These are phyloP conservation scores for Candida yuanshanica DNA, from an alignment of 805 yeast genomes.

Conservation along the genomic window DNA sequence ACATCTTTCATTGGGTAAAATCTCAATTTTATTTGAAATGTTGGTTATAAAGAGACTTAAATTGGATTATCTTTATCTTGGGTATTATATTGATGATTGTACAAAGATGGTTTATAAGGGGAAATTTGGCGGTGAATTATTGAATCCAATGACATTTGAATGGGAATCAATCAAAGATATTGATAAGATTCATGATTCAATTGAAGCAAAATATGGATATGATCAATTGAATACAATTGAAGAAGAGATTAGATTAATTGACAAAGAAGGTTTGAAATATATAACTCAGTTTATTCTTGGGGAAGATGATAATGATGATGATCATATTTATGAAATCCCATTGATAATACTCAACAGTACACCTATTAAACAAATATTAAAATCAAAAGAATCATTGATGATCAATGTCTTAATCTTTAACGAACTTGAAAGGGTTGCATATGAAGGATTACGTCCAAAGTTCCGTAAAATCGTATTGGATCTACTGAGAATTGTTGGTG, in stretches of 20 bases:
- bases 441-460: not conserved
- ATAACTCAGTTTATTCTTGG: not conserved
- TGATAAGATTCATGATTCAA: not conserved
- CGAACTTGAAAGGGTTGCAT: not conserved
- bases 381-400: not conserved
- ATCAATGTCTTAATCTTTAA: not conserved
- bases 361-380: not conserved
- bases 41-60: conserved; percentile 43
- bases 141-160: conserved; percentile 40
- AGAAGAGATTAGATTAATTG: not conserved
- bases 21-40: conserved; percentile 70
- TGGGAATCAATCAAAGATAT: conserved; percentile 1
- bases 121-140: conserved; percentile 68
- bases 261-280: not conserved
- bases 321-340: conserved; percentile 5
- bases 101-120: conserved; percentile 78
- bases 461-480: conserved; percentile 1
- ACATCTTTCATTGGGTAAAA: conserved; percentile 47
- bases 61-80: conserved; percentile 59
- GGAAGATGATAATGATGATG: not conserved
- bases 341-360: conserved; percentile 1
- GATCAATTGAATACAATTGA: not conserved
- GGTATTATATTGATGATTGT: conserved; percentile 76
- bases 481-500: not conserved
- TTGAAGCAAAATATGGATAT: conserved; percentile 5